Conservation (phyloP, 805 yeast genomes). For the Kockiozyma suomiensis region DNA sequence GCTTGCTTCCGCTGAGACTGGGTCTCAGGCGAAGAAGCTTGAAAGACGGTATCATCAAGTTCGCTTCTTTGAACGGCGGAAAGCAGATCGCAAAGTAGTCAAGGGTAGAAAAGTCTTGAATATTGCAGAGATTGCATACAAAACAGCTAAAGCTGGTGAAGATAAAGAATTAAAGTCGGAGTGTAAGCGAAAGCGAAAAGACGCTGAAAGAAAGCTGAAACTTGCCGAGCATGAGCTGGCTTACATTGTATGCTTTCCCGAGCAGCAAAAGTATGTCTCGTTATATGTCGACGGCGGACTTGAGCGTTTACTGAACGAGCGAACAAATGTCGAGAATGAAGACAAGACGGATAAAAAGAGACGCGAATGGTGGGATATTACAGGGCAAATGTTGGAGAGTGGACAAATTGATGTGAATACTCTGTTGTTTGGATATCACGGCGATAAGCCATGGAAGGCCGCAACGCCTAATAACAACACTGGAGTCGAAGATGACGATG, state of each 20-base stretch:
- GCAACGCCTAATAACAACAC: neutral
- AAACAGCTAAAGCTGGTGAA: constrained; percentile 1
- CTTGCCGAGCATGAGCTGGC: constrained; percentile 31
- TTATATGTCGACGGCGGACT: constrained; percentile 32
- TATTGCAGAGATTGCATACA: neutral
- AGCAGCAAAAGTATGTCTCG: constrained; percentile 32
- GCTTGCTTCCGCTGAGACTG: constrained; percentile 52
- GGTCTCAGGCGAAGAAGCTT: constrained; percentile 52
- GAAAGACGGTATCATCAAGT: constrained; percentile 89
- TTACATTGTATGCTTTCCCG: constrained; percentile 34
- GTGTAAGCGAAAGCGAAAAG: constrained; percentile 3
- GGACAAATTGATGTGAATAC: constrained; percentile 26
- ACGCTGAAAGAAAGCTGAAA: neutral
- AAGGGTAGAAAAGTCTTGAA: constrained; percentile 8
- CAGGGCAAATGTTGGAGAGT: constrained; percentile 3
- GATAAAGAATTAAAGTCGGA: constrained; percentile 8
- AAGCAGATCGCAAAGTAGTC: constrained; percentile 34
- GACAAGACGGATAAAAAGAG: constrained; percentile 15
- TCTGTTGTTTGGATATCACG: constrained; percentile 22
- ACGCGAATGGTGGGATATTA: constrained; percentile 21
- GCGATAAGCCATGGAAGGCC: neutral
- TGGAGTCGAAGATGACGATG: neutral
- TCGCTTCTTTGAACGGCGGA: constrained; percentile 60
- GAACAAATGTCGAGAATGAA: constrained; percentile 6
- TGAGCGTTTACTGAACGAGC: neutral